A percentile compares a stretch with the other conserved stretches of the same genome.
Conservation (phyloP, 176 grass and related monocot genomes). For the Alloteropsis semialata region DNA sequence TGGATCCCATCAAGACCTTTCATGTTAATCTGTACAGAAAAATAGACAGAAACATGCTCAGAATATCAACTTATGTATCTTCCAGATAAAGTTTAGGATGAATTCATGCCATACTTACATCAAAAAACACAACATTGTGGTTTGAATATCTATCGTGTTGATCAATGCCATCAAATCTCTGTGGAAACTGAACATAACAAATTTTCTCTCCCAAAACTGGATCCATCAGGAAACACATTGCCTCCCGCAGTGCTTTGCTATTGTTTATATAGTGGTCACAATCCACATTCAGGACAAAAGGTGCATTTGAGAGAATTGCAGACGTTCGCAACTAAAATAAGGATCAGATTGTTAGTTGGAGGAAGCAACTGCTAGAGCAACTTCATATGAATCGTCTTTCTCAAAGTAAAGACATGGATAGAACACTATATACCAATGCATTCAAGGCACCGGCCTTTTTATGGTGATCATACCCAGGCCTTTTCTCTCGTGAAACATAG, state of each 20-base stretch:
- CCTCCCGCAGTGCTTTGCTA: slow-evolving; percentile 32
- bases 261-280: slow-evolving; percentile 35
- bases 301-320: slow-evolving; percentile 30
- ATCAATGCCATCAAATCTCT: slow-evolving; percentile 40
- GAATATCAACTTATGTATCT: background rate
- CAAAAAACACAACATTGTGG: slow-evolving; percentile 28
- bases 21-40: slow-evolving; percentile 33
- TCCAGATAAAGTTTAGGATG: background rate
- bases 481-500: slow-evolving; percentile 37
- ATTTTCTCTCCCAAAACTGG: slow-evolving; percentile 25
- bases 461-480: slow-evolving; percentile 26
- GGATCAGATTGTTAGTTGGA: slow-evolving; percentile 3
- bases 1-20: slow-evolving; percentile 35
- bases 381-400: background rate
- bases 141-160: slow-evolving; percentile 31
- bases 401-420: background rate
- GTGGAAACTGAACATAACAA: slow-evolving; percentile 32
- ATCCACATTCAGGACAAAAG: slow-evolving; percentile 33
- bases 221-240: slow-evolving; percentile 35
- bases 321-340: slow-evolving; percentile 13
- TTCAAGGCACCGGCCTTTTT: slow-evolving; percentile 30
- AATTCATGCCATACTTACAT: slow-evolving; percentile 20
- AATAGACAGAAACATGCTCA: background rate
- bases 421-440: slow-evolving; percentile 15
- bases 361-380: background rate